These are phyloP conservation scores for Rosa persica DNA, from an alignment of 306 rosid genomes.

Conservation along the genomic window DNA sequence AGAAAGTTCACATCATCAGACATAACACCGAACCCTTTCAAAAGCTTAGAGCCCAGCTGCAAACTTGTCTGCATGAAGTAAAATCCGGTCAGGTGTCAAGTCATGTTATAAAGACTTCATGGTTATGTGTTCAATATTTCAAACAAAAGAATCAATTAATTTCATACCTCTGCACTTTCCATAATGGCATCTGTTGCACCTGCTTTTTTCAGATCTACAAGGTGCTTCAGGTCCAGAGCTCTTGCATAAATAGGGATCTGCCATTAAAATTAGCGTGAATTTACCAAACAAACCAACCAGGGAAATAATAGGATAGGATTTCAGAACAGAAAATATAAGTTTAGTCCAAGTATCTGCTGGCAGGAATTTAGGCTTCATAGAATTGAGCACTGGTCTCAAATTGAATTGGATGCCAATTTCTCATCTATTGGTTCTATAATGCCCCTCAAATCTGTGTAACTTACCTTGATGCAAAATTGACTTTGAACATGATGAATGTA, in stretches of 20 bases:
- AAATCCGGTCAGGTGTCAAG: constrained; percentile 15
- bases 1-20: constrained; percentile 92
- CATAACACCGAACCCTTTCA: constrained; percentile 94
- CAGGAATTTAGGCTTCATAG: constrained; percentile 1
- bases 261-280: constrained; percentile 24
- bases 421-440: neutral
- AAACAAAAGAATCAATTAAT: constrained; percentile 5
- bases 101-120: neutral
- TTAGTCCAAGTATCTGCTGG: neutral
- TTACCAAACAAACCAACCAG: constrained; percentile 23
- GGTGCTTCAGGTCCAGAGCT: constrained; percentile 87
- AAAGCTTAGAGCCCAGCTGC: constrained; percentile 93
- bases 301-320: constrained; percentile 7
- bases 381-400: neutral
- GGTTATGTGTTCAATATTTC: neutral
- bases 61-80: constrained; percentile 79
- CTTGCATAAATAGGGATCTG: constrained; percentile 94
- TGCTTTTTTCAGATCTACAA: constrained; percentile 80
- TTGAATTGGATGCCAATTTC: neutral
- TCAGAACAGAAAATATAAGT: neutral
- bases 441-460: neutral
- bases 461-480: neutral
- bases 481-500: neutral
- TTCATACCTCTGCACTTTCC: constrained; percentile 84
- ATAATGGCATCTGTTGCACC: constrained; percentile 94